Conservation (phyloP, 768 basidiomycete species). For the Boletus rufocinnamomeus region DNA sequence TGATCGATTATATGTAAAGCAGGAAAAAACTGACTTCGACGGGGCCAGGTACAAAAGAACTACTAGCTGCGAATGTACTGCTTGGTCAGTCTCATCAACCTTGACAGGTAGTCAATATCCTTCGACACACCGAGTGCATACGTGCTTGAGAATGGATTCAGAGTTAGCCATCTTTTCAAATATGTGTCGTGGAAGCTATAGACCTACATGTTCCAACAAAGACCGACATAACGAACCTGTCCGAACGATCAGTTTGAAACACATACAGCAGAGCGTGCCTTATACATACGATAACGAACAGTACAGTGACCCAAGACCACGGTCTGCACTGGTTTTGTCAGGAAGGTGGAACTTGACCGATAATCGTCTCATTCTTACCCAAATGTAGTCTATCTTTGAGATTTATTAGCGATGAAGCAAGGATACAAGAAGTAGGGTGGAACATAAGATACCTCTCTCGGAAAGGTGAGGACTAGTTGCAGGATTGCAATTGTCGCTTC, state of each 20-base stretch:
- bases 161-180: background rate
- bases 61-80: conserved; percentile 1
- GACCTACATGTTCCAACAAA: conserved; percentile 11
- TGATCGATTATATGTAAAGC: background rate
- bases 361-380: conserved; percentile 1
- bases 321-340: conserved; percentile 1
- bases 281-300: conserved; percentile 13
- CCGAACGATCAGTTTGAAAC: background rate
- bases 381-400: conserved; percentile 14
- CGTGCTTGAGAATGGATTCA: background rate
- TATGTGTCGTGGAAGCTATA: background rate
- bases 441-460: conserved; percentile 9
- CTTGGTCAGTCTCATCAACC: background rate
- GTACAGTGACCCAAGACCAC: conserved; percentile 7
- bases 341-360: too few species aligned
- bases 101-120: background rate
- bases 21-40: conserved; percentile 2
- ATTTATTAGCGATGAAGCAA: background rate
- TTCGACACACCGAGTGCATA: conserved; percentile 7
- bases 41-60: conserved; percentile 8
- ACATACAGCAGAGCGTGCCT: background rate
- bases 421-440: too few species aligned
- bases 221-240: conserved; percentile 14
- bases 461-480: conserved; percentile 13
- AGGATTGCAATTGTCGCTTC: background rate